Evolutionary conservation across 1,139 yeast genomes (phyloP).

Genomic region (Diutina siamensis): DNA sequence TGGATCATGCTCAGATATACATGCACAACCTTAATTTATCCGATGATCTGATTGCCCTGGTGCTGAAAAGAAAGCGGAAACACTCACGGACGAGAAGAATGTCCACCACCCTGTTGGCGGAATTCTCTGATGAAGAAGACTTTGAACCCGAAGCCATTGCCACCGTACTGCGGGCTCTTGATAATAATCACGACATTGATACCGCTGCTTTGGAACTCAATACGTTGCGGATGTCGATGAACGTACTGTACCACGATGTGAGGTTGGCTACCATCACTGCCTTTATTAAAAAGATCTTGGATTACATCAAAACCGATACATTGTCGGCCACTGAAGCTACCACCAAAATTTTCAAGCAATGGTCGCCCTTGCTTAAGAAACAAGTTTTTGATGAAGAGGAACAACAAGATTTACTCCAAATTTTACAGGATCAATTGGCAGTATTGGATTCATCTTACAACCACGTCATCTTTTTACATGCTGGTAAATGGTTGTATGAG

Average conservation of each 20-base stretch:
- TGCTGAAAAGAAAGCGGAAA: conserved; percentile 32
- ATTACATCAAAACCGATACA: conserved; percentile 67
- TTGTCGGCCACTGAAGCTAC: conserved; percentile 58
- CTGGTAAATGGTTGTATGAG: conserved; percentile 64
- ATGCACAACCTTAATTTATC: conserved; percentile 58
- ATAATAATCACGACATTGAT: conserved; percentile 84
- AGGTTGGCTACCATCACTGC: conserved; percentile 73
- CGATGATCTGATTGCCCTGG: conserved; percentile 67
- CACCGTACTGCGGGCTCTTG: conserved; percentile 86
- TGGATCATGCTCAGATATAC: conserved; percentile 11
- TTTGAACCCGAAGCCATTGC: conserved; percentile 84
- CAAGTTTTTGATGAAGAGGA: conserved; percentile 77
- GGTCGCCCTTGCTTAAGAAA: conserved; percentile 72
- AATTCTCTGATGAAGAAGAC: conserved; percentile 40
- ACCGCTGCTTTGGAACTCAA: conserved; percentile 87
- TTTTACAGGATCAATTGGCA: conserved; percentile 40
- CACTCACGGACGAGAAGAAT: conserved; percentile 21
- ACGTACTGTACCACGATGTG: conserved; percentile 88
- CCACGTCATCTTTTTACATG: conserved; percentile 45
- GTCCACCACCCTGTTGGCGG: conserved; percentile 26
- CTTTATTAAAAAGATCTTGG: conserved; percentile 52
- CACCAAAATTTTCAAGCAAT: conserved; percentile 57
- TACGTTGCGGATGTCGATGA: conserved; percentile 94
- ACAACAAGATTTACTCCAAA: conserved; percentile 58
- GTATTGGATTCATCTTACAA: conserved; percentile 16